phyloP scores from a whole-genome alignment of 768 basidiomycete species.

The Pleurotus sapidus region DNA sequence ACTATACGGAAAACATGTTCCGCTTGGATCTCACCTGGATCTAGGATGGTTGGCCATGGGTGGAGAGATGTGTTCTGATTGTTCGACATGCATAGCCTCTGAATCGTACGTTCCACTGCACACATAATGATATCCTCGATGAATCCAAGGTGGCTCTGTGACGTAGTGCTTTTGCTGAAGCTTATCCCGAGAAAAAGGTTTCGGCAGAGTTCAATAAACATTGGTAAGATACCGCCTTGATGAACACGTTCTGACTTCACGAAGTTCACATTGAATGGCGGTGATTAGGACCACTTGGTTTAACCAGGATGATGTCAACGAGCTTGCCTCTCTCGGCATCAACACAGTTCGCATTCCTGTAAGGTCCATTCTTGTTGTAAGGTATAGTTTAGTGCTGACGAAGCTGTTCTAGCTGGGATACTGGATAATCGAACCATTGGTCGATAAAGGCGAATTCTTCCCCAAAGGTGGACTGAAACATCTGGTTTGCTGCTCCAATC shows the following conservation, averaged over 20 bases:
- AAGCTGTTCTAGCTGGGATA: constrained; percentile 58
- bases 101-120: constrained; percentile 52
- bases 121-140: too few species aligned
- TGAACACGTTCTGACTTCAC: too few species aligned
- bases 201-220: constrained; percentile 59
- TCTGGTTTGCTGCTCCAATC: constrained; percentile 42
- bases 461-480: constrained; percentile 67
- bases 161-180: constrained; percentile 54
- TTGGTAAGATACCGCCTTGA: constrained; percentile 38
- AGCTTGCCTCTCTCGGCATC: constrained; percentile 52
- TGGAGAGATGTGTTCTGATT: constrained; percentile 56
- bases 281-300: constrained; percentile 66
- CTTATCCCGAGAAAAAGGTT: constrained; percentile 50
- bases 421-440: constrained; percentile 77
- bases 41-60: constrained; percentile 76
- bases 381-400: too few species aligned
- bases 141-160: too few species aligned
- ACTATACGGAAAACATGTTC: too few species aligned
- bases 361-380: constrained; percentile 17
- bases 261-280: too few species aligned
- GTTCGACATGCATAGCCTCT: constrained; percentile 58
- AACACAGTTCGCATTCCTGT: constrained; percentile 81
- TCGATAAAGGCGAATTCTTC: constrained; percentile 58
- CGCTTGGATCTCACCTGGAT: too few species aligned
- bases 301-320: constrained; percentile 54